phyloP scores from a whole-genome alignment of 306 rosid genomes.

The Clitoria ternatea region DNA sequence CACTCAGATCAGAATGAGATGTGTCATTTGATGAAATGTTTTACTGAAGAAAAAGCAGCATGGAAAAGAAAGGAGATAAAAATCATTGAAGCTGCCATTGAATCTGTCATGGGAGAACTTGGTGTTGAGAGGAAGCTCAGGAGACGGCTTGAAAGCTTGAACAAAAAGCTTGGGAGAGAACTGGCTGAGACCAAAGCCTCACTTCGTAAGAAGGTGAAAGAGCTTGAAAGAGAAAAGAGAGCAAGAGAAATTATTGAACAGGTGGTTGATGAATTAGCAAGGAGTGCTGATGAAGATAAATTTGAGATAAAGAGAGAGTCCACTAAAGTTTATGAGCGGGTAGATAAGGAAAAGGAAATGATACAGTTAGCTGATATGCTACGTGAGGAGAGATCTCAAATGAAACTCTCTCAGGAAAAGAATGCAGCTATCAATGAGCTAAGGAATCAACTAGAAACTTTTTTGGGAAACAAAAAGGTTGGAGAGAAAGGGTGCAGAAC shows the following conservation, averaged over 20 bases:
- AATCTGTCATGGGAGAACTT: too few relatives aligned
- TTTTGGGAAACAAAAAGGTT: slow-evolving; percentile 59
- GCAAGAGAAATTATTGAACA: slow-evolving; percentile 88
- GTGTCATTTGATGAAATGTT: too few relatives aligned
- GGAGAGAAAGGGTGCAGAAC: slow-evolving; percentile 64
- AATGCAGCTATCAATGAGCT: slow-evolving; percentile 73
- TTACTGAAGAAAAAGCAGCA: too few relatives aligned
- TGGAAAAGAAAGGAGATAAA: too few relatives aligned
- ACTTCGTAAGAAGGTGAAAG: slow-evolving; percentile 73
- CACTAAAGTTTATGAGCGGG: slow-evolving; percentile 54
- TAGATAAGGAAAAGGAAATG: slow-evolving; percentile 77
- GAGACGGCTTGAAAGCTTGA: too few relatives aligned
- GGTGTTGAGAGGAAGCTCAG: too few relatives aligned
- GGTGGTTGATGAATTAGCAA: slow-evolving; percentile 75
- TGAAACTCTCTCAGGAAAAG: slow-evolving; percentile 78
- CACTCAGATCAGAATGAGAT: too few relatives aligned
- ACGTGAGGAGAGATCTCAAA: slow-evolving; percentile 74
- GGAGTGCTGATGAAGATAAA: slow-evolving; percentile 68
- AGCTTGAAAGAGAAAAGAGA: slow-evolving; percentile 89
- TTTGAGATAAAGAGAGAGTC: slow-evolving; percentile 54
- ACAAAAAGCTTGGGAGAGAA: slow-evolving; percentile 81
- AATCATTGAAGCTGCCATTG: too few relatives aligned
- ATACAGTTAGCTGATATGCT: slow-evolving; percentile 63
- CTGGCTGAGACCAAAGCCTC: slow-evolving; percentile 85
- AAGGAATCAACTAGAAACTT: slow-evolving; percentile 85